Base-by-base conservation (phyloP, 1,284 basidiomycete genomes). In the Moesziomyces antarcticus region DNA sequence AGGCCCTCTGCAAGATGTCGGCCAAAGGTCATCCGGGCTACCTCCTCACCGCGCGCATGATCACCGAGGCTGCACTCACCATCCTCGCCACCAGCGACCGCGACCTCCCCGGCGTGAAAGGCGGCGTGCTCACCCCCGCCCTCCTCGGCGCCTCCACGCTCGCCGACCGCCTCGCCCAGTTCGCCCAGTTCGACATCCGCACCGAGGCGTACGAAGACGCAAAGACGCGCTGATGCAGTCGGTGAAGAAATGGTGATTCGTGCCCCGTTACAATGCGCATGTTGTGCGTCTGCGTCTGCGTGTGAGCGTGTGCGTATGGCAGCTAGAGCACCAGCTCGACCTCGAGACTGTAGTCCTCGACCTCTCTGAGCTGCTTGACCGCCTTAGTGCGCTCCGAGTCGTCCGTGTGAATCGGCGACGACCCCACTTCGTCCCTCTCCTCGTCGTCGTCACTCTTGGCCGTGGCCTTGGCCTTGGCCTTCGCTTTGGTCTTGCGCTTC, bases 1-100 rank as follows among this genome's bases (percentile, higher is more conserved):
- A 61, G 42, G 86, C 88, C 50, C 88, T 91, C 30, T 89, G 90
- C 70, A 89, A 87, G 1, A 87, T 88, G 37, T 84, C 90, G 53
- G 90, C 89, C 1, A 86, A 89, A 45, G 92, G 92, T n/a, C 92
- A 94, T 79, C 91, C 92, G 5, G 92, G 93, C 3, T 93, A 94
- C 84, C 82, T 88, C 18, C 85, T 90, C 40, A 90, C 92, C 1
- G 86, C 90, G 6, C 85, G 90, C 43, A 89, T 94, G 87, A 87
- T 93, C 25, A 86, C 89, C 3, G 93, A 95, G 86, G 88, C 88
- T 14, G 93, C 91, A 0, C 87, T 94, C 9, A 87, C 88, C 7
- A 86, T 93, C 48, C 84, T 90, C 33, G 86, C 91, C 1, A 86
- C 30, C 88, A 4, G 85, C 86, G 5, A 84, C 85, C 7, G 81